phyloP scores from a whole-genome alignment of 2,329 filamentous ascomycete genomes.

The Xylariaceae sp. region DNA sequence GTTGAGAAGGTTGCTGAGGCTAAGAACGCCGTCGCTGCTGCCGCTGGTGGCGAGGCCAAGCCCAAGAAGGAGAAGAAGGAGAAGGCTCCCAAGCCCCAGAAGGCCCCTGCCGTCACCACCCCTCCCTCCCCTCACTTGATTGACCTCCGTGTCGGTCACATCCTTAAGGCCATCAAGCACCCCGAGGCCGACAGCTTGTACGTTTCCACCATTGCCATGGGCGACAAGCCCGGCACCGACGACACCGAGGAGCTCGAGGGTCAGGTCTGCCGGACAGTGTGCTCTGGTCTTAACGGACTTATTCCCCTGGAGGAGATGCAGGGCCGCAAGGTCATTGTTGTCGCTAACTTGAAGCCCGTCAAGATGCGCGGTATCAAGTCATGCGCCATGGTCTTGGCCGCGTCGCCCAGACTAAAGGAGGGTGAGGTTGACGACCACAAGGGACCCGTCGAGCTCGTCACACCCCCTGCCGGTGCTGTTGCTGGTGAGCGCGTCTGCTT shows the following conservation, averaged over 20 bases:
- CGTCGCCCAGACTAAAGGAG: constrained; percentile 75
- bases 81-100: constrained; percentile 72
- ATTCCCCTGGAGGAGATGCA: constrained; percentile 96
- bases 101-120: constrained; percentile 62
- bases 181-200: constrained; percentile 94
- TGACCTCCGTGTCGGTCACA: constrained; percentile 93
- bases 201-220: constrained; percentile 92
- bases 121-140: constrained; percentile 80
- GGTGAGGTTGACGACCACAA: constrained; percentile 82
- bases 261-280: constrained; percentile 88
- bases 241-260: constrained; percentile 90
- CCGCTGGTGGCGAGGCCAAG: constrained; percentile 39
- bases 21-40: constrained; percentile 49
- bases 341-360: constrained; percentile 97
- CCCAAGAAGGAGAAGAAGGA: constrained; percentile 84
- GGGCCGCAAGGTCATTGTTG: constrained; percentile 86
- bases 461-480: constrained; percentile 68
- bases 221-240: constrained; percentile 76
- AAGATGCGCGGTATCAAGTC: constrained; percentile 89
- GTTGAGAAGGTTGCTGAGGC: constrained; percentile 46
- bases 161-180: constrained; percentile 91
- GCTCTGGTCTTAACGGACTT: constrained; percentile 91
- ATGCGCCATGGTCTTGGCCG: constrained; percentile 83
- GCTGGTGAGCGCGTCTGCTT: constrained; percentile 89
- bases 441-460: constrained; percentile 87